These are phyloP conservation scores for Pleurozium schreberi DNA, from an alignment of 225 moss, liverwort and hornwort species.

Conservation along the genomic window DNA sequence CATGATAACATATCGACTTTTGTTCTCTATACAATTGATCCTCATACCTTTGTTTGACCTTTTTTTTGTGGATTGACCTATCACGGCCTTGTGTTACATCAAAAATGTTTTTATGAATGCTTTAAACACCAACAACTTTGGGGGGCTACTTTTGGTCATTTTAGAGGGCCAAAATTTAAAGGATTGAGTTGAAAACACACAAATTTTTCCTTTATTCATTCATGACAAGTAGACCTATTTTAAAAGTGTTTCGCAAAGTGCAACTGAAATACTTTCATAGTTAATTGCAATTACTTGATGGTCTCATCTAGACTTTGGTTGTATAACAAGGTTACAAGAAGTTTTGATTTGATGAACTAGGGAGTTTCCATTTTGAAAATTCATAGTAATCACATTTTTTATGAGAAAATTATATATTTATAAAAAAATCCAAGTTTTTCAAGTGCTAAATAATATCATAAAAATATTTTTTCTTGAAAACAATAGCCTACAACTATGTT, in stretches of 20 bases:
- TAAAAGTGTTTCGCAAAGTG: too few relatives aligned
- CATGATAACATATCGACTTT: background rate
- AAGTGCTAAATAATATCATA: background rate
- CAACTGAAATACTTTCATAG: too few relatives aligned
- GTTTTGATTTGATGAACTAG: background rate
- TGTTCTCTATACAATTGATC: background rate
- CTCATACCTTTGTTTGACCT: accelerated
- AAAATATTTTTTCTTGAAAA: background rate
- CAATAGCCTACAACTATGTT: background rate
- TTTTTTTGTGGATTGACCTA: accelerated
- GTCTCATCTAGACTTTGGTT: too few relatives aligned
- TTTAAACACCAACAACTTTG: background rate
- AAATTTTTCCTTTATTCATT: background rate
- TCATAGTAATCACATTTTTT: background rate
- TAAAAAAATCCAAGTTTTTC: background rate
- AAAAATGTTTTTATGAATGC: background rate
- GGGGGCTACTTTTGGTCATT: too few relatives aligned
- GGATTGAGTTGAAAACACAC: background rate
- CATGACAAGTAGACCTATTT: background rate
- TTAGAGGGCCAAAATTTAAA: background rate
- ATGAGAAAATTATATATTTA: too few relatives aligned
- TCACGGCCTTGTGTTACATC: accelerated
- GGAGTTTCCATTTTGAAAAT: background rate
- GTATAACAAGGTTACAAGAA: background rate
- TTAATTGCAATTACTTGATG: too few relatives aligned